Conservation (phyloP, 2,329 filamentous ascomycete species). For the Didymella glomerata region DNA sequence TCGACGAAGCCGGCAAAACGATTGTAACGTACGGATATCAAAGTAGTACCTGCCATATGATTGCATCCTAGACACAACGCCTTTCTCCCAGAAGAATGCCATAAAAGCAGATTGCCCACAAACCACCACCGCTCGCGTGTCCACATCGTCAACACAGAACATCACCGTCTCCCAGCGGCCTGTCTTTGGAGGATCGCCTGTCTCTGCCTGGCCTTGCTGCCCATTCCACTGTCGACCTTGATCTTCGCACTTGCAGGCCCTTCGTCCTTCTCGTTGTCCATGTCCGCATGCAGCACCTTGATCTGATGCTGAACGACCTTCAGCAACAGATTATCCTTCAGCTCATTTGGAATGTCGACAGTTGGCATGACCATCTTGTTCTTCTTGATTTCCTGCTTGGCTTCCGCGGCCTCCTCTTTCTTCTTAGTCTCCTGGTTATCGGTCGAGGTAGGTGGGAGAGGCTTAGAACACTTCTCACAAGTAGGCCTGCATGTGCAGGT, state of each 20-base stretch:
- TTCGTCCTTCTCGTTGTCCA: constrained; percentile 37
- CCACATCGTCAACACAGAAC: background rate
- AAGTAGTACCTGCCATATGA: background rate
- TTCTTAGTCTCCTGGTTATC: constrained; percentile 10
- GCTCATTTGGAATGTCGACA: constrained; percentile 36
- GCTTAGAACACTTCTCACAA: constrained; percentile 34
- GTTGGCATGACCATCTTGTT: constrained; percentile 33
- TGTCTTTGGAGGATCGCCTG: background rate
- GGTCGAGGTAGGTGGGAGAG: constrained; percentile 4
- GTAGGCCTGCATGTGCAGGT: constrained; percentile 30
- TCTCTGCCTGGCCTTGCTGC: background rate
- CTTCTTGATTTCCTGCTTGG: constrained; percentile 25
- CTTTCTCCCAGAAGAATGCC: background rate
- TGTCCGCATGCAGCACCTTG: constrained; percentile 47
- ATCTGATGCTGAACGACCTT: constrained; percentile 50
- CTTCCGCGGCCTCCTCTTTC: constrained; percentile 21
- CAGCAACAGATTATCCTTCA: constrained; percentile 38
- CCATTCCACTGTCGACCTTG: constrained; percentile 1
- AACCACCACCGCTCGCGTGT: background rate
- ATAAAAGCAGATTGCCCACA: background rate
- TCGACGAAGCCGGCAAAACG: background rate
- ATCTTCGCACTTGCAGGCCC: constrained; percentile 3
- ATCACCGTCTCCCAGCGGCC: background rate
- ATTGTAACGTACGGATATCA: background rate
- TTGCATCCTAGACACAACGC: background rate